Evolutionary conservation across 805 yeast genomes (phyloP), one percentile per base, ranked within the genome.

Genomic region (Teunomyces barrocoloradensis): DNA sequence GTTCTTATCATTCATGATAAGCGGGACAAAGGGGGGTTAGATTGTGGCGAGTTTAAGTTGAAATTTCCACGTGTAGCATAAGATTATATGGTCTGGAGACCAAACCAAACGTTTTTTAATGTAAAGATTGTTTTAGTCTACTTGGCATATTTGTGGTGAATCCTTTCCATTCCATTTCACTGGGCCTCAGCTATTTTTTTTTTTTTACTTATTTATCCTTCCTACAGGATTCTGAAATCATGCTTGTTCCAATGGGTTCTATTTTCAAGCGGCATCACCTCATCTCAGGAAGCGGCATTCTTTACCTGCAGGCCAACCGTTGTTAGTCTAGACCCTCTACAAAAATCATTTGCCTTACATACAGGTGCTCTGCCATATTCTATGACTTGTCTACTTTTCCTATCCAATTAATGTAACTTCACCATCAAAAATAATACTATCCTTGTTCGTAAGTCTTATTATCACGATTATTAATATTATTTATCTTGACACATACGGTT

Each of bases 241-340:
- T 13, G 10, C 34, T 17, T 32, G 17, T 32, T 32, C 34, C 34
- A 32, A 32, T 27, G 18, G 25, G 40, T 37, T 37, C 28, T 37
- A 20, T 23, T 20, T 21, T 27, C 40, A 37, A 27, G 23, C 40
- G 40, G 40, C 40, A 37, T 23, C 25, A 23, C 17, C 29, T 23
- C 25, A 37, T 32, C 34, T 32, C 34, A 32, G 9, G 5, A 13
- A 32, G 34, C 25, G 40, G 40, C 40, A 37, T 23, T 35, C 15
- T 12, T 37, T 37, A 21, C n/a, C 27, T 37, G 29, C 40, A 37
- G 40, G 29, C 29, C 15, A 3, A 18, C 40, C 11, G 28, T 10
- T 37, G 13, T 37, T 37, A 37, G 40, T 37, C 40, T 37, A 37
- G 40, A 37, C 29, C 40, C 40, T 18, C 23, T 20, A 20, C 40